Evolutionary conservation across 2,329 filamentous ascomycete genomes (phyloP).

Genomic region (Colletotrichum sp.): DNA sequence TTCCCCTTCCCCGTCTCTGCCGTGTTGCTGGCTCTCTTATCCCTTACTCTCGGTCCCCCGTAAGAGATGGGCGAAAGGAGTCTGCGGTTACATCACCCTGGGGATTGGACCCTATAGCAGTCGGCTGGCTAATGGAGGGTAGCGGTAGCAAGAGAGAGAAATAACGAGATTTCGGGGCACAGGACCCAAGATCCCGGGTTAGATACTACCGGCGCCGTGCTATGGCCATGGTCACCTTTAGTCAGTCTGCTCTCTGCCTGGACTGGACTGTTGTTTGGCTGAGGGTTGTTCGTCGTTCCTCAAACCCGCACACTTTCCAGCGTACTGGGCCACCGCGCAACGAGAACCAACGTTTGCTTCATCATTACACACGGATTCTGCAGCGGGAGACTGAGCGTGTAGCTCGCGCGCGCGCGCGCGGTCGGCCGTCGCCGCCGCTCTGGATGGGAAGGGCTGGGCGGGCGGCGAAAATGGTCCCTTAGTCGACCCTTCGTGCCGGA

Average conservation of each 20-base stretch:
- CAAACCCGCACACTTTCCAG: background rate
- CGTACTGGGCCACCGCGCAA: background rate
- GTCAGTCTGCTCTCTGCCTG: background rate
- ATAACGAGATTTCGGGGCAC: background rate
- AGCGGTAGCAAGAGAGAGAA: background rate
- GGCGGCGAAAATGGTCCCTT: background rate
- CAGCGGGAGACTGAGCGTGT: background rate
- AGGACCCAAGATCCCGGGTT: background rate
- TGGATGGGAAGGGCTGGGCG: background rate
- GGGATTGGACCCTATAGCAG: background rate
- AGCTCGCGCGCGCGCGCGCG: background rate
- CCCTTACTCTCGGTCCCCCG: background rate
- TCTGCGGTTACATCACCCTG: background rate
- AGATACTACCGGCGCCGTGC: background rate
- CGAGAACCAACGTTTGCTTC: background rate
- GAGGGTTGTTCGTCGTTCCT: background rate
- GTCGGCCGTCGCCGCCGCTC: background rate
- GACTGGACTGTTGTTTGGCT: background rate
- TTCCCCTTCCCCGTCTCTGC: background rate
- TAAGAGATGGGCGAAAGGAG: background rate
- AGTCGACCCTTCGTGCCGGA: background rate
- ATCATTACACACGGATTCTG: conserved; percentile 15
- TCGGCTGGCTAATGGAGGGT: background rate
- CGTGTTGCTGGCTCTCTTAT: background rate
- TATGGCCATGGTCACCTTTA: background rate